A percentile compares a stretch with the other conserved stretches of the same genome.
These are phyloP conservation scores for Arthroderma sp. DNA, from an alignment of 2,329 filamentous ascomycete species.

Conservation along the genomic window DNA sequence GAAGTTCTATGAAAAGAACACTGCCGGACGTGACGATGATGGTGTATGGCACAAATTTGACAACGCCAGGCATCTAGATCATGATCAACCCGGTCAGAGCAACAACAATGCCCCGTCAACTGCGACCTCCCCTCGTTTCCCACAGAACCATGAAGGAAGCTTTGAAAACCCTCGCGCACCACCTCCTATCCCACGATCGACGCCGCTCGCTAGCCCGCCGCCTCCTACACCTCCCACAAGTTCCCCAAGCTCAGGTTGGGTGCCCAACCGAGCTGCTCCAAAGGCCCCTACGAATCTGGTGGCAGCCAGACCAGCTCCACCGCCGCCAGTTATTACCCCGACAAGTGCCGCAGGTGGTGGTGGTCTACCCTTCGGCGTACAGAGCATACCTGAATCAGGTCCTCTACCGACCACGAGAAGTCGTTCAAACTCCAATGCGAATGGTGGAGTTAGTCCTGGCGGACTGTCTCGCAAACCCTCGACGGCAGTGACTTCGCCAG, in stretches of 20 bases:
- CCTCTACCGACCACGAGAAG: constrained; percentile 56
- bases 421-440: constrained; percentile 54
- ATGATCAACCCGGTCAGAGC: constrained; percentile 43
- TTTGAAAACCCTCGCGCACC: constrained; percentile 95
- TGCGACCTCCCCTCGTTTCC: constrained; percentile 66
- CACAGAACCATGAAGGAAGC: constrained; percentile 78
- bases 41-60: constrained; percentile 94
- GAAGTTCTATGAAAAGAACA: constrained; percentile 92
- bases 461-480: constrained; percentile 27
- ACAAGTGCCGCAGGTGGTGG: constrained; percentile 37
- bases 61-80: constrained; percentile 55
- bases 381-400: constrained; percentile 42
- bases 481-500: constrained; percentile 27
- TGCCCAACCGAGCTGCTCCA: constrained; percentile 75
- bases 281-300: constrained; percentile 55
- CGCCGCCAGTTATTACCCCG: constrained; percentile 43
- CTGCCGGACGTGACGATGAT: constrained; percentile 67
- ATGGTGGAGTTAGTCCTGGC: constrained; percentile 18
- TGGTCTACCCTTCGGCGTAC: constrained; percentile 31
- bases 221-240: constrained; percentile 33
- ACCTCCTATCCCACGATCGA: constrained; percentile 62
- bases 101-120: constrained; percentile 58
- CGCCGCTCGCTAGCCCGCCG: constrained; percentile 27
- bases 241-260: constrained; percentile 40
- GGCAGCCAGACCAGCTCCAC: constrained; percentile 34